Evolutionary conservation across 129 eudicot species (phyloP).

Genomic region (Centella asiatica): DNA sequence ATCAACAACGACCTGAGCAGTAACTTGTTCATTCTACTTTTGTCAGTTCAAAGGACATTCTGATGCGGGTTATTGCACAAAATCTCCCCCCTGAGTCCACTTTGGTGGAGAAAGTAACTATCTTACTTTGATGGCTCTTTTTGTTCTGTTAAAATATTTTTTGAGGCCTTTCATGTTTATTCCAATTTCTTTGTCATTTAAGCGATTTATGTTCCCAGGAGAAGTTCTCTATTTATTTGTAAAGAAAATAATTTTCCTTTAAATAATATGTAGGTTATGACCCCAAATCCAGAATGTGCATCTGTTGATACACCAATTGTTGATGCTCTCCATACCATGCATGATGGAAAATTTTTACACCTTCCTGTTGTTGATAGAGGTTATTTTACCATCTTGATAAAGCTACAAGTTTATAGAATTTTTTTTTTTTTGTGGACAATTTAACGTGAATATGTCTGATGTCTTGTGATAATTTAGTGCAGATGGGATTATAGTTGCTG

Average conservation of each 20-base stretch:
- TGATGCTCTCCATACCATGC: constrained; percentile 97
- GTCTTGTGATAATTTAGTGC: constrained; percentile 21
- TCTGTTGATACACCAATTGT: constrained; percentile 90
- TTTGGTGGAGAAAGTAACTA: constrained; percentile 73
- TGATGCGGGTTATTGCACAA: constrained; percentile 88
- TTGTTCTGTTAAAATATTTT: constrained; percentile 1
- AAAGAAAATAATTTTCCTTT: background rate
- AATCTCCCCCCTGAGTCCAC: constrained; percentile 78
- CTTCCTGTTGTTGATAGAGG: constrained; percentile 94
- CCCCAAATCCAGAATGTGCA: constrained; percentile 96
- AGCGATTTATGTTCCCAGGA: background rate
- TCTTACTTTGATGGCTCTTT: background rate
- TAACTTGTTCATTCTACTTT: constrained; percentile 12
- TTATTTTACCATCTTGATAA: constrained; percentile 13
- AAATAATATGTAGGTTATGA: constrained; percentile 68
- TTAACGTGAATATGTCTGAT: background rate
- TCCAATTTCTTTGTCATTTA: background rate
- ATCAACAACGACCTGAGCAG: background rate
- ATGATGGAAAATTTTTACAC: constrained; percentile 89
- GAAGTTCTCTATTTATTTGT: background rate
- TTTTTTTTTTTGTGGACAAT: background rate
- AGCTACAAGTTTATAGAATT: background rate
- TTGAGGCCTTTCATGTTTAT: background rate
- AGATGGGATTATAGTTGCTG: constrained; percentile 85
- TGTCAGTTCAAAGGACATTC: constrained; percentile 65